phyloP scores from a whole-genome alignment of 2,329 filamentous ascomycete genomes.

The Penicillium sp. region DNA sequence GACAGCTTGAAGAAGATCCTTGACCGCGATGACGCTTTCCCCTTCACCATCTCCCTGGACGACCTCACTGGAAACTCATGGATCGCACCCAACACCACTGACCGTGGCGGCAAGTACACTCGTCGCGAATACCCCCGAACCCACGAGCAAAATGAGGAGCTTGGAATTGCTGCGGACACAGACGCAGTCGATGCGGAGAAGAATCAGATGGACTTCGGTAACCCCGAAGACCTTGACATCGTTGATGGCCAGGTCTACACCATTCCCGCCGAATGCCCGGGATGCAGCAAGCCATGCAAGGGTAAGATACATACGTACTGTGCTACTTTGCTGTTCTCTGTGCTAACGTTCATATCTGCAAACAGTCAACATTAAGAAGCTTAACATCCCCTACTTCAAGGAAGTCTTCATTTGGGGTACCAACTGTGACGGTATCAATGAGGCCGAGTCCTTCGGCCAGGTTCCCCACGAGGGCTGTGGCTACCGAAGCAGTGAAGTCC shows the following conservation, averaged over 20 bases:
- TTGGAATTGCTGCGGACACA: conserved; percentile 67
- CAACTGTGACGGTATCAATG: conserved; percentile 61
- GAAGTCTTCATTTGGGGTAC: conserved; percentile 96
- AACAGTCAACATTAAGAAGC: conserved; percentile 66
- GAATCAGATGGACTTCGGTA: conserved; percentile 43
- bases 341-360: not conserved
- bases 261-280: conserved; percentile 89
- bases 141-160: conserved; percentile 78
- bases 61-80: conserved; percentile 95
- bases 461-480: conserved; percentile 60
- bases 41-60: conserved; percentile 85
- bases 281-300: conserved; percentile 87
- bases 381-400: conserved; percentile 97
- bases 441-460: not conserved
- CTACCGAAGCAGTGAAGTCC: conserved; percentile 94
- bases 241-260: conserved; percentile 89
- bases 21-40: conserved; percentile 71
- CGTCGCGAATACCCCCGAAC: conserved; percentile 83
- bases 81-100: conserved; percentile 78
- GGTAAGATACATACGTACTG: not conserved
- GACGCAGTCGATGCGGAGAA: conserved; percentile 36
- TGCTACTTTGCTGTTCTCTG: not conserved
- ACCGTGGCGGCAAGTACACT: conserved; percentile 84
- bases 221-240: conserved; percentile 74
- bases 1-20: conserved; percentile 75